A percentile compares a stretch with the other conserved stretches of the same genome.
Evolutionary conservation across 1,284 basidiomycete genomes (phyloP).

Genomic region (Tilletia setariae): DNA sequence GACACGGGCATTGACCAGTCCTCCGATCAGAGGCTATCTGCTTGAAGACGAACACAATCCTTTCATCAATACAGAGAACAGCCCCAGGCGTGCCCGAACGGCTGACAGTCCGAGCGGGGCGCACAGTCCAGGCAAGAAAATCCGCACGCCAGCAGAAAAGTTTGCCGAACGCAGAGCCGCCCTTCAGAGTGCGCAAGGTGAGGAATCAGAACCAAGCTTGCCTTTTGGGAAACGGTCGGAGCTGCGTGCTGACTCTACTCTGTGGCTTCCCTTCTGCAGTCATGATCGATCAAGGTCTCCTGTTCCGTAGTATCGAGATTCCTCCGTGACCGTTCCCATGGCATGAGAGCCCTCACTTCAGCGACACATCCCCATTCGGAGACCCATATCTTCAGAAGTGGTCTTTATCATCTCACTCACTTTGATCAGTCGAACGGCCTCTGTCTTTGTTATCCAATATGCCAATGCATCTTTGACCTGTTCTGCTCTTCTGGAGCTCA

Average conservation of each 20-base stretch:
- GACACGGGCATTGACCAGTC: not conserved
- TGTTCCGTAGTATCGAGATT: not conserved
- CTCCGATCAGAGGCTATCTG: not conserved
- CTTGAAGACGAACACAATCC: not conserved
- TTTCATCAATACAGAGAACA: not conserved
- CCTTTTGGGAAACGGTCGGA: not conserved
- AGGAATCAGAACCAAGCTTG: not conserved
- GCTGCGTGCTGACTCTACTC: no score
- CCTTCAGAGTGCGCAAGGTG: constrained; percentile 7
- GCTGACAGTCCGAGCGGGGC: not conserved
- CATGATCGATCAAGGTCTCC: constrained; percentile 11
- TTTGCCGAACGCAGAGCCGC: not conserved
- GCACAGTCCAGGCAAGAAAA: not conserved
- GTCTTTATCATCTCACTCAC: no score
- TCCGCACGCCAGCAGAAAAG: constrained; percentile 11
- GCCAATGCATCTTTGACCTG: no score
- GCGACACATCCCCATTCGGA: no score
- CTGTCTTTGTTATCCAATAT: no score
- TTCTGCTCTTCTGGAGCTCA: no score
- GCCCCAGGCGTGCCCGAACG: constrained; percentile 9
- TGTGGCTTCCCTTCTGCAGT: not conserved
- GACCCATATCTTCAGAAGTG: no score
- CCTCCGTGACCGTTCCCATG: no score
- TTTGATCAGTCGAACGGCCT: no score
- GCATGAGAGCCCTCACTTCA: no score